Evolutionary conservation across 139 green algal genomes (phyloP).

Genomic region (Picochlorum sp.): DNA sequence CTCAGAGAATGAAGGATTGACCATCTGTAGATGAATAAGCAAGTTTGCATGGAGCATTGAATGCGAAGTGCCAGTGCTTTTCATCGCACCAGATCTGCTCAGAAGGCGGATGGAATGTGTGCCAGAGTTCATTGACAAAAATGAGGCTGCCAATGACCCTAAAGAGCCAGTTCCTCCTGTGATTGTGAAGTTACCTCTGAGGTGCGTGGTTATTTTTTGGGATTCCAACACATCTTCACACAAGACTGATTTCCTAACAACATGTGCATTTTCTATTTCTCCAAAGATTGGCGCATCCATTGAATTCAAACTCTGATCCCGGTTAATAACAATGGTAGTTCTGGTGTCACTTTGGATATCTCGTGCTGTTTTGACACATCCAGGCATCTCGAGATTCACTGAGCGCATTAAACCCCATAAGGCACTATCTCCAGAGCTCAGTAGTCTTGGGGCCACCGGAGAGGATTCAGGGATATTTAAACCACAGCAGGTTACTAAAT

Average conservation of each 20-base stretch:
- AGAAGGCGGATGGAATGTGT: background rate
- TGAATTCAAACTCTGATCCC: background rate
- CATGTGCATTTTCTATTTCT: too few relatives aligned
- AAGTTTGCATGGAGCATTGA: background rate
- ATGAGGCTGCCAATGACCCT: constrained; percentile 44
- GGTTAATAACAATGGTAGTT: background rate
- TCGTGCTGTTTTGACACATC: too few relatives aligned
- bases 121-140: background rate
- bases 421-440: background rate
- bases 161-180: constrained; percentile 58
- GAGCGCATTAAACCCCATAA: background rate
- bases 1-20: background rate
- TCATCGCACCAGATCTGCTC: background rate
- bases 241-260: background rate
- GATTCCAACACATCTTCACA: background rate
- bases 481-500: too few relatives aligned
- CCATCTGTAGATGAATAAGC: background rate
- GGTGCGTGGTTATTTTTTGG: background rate
- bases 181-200: constrained; percentile 15
- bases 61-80: background rate
- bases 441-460: background rate
- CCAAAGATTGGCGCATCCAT: background rate
- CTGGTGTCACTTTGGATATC: too few relatives aligned
- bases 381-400: background rate
- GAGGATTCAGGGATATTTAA: too few relatives aligned